Evolutionary conservation across 805 yeast species (phyloP).

Genomic region (Schwanniomyces yamadae): DNA sequence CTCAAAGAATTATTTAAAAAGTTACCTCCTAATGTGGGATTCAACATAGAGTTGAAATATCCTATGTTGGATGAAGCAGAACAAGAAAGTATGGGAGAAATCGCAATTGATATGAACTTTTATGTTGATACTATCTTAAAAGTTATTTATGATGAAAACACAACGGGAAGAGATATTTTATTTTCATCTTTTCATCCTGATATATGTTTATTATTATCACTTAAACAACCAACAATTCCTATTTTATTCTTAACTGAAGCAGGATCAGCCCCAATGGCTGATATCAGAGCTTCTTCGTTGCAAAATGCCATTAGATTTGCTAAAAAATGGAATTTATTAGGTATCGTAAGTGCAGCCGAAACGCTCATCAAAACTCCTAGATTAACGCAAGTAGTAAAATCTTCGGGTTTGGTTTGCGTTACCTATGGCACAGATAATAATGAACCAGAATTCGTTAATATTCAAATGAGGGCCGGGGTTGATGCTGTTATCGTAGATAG

Average conservation of each 20-base stretch:
- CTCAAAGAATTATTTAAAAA: conserved; percentile 79
- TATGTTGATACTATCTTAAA: conserved; percentile 87
- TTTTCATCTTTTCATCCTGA: conserved; percentile 96
- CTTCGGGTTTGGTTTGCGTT: conserved; percentile 87
- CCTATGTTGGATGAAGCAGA: conserved; percentile 95
- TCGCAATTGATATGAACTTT: conserved; percentile 77
- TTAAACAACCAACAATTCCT: conserved; percentile 93
- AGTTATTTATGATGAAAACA: conserved; percentile 71
- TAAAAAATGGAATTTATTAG: conserved; percentile 84
- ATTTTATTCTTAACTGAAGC: conserved; percentile 86
- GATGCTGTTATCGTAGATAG: conserved; percentile 98
- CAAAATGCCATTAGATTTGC: conserved; percentile 92
- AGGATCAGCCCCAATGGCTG: conserved; percentile 86
- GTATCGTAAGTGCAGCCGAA: conserved; percentile 85
- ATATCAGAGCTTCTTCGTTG: conserved; percentile 79
- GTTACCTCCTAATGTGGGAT: conserved; percentile 81
- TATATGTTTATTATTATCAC: conserved; percentile 75
- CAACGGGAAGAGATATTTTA: conserved; percentile 78
- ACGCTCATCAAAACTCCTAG: conserved; percentile 90
- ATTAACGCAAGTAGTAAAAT: conserved; percentile 85
- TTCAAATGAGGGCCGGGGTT: conserved; percentile 91
- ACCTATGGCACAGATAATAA: conserved; percentile 87
- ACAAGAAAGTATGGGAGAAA: conserved; percentile 81
- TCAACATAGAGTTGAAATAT: conserved; percentile 91
- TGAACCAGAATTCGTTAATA: conserved; percentile 75